phyloP scores from a whole-genome alignment of 176 grass and related monocot genomes.

The Oryza brachyantha region DNA sequence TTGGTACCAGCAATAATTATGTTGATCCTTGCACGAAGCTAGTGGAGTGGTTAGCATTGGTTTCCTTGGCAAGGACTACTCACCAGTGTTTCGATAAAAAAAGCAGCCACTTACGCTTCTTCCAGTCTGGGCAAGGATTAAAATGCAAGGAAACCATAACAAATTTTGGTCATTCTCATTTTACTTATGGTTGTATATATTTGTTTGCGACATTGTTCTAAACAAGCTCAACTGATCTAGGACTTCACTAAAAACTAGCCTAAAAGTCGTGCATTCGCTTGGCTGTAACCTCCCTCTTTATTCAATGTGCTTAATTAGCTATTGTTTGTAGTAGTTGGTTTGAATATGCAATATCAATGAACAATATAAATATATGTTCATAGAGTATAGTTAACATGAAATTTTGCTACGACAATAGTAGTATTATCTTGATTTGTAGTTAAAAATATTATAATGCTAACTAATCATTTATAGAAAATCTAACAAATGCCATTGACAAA shows the following conservation, averaged over 20 bases:
- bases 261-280: too few relatives aligned
- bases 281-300: too few relatives aligned
- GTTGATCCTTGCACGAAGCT: background rate
- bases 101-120: background rate
- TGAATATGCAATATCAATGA: too few relatives aligned
- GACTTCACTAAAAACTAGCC: background rate
- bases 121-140: background rate
- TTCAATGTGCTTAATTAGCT: too few relatives aligned
- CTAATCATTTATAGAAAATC: too few relatives aligned
- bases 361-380: too few relatives aligned
- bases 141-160: background rate
- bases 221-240: background rate
- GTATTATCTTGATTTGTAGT: too few relatives aligned
- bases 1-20: conserved; percentile 3
- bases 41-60: background rate
- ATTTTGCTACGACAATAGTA: too few relatives aligned
- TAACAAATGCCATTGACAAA: too few relatives aligned
- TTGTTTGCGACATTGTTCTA: background rate
- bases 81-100: conserved; percentile 22
- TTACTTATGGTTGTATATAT: background rate
- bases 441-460: too few relatives aligned
- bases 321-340: too few relatives aligned
- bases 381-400: too few relatives aligned
- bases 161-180: background rate
- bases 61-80: background rate